Conservation (phyloP, 1,284 basidiomycete genomes). For the Ceratobasidium sp. region DNA sequence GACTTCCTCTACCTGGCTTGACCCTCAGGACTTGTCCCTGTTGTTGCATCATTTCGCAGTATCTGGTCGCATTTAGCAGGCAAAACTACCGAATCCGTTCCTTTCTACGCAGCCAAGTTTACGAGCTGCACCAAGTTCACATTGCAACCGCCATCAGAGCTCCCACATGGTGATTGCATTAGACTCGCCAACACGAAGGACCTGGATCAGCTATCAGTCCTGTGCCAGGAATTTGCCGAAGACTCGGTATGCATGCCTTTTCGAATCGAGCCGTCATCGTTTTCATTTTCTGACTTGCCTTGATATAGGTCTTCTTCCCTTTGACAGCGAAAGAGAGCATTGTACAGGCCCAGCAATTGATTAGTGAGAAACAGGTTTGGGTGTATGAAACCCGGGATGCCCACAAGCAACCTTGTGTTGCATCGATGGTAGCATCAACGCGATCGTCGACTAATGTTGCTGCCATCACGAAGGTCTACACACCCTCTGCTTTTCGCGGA, state of each 20-base stretch:
- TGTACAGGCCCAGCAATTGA: constrained; percentile 63
- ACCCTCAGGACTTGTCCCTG: constrained; percentile 53
- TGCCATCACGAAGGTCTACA: constrained; percentile 73
- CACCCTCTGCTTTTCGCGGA: constrained; percentile 62
- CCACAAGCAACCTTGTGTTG: constrained; percentile 55
- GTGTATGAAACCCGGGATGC: constrained; percentile 61
- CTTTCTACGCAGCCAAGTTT: constrained; percentile 72
- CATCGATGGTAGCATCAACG: constrained; percentile 74
- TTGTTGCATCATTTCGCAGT: constrained; percentile 61
- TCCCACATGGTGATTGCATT: constrained; percentile 55
- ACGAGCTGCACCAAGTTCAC: constrained; percentile 63
- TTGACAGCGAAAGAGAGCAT: constrained; percentile 61
- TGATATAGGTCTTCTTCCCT: constrained; percentile 55
- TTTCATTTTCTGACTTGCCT: background rate
- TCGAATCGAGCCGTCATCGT: background rate
- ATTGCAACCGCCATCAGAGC: constrained; percentile 50
- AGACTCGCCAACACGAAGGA: constrained; percentile 55
- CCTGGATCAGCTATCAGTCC: constrained; percentile 56
- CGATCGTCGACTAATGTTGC: constrained; percentile 63
- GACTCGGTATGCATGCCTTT: constrained; percentile 59
- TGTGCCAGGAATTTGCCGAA: constrained; percentile 67
- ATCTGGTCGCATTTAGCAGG: constrained; percentile 62
- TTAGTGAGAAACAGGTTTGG: constrained; percentile 66
- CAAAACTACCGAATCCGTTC: constrained; percentile 54
- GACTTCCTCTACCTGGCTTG: background rate